Evolutionary conservation across 78 protist species (phyloP).

Genomic region (Polysphondylium violaceum): DNA sequence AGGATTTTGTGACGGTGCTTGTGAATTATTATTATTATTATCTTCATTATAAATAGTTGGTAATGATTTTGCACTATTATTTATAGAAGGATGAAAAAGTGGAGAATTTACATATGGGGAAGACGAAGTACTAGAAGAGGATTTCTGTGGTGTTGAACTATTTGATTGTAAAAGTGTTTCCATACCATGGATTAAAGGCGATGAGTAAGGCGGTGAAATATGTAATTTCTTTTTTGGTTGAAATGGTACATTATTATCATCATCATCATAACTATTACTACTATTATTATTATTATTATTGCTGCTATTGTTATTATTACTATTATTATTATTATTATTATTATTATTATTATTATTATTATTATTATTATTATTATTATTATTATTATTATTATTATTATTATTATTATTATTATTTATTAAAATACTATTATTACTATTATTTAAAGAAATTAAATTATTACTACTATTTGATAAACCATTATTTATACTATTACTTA

Average conservation of each 20-base stretch:
- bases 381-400: background rate
- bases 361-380: background rate
- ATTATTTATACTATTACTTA: background rate
- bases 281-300: background rate
- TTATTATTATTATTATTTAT: background rate
- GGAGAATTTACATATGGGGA: background rate
- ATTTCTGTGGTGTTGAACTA: background rate
- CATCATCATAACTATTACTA: background rate
- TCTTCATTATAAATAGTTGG: background rate
- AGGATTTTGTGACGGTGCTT: background rate
- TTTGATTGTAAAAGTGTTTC: background rate
- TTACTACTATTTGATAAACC: background rate
- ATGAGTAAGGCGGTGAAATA: background rate
- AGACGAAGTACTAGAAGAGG: background rate
- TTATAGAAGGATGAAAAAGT: background rate
- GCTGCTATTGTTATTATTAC: background rate
- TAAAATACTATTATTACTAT: slow-evolving; percentile 8
- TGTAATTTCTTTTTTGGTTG: slow-evolving; percentile 9
- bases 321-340: slow-evolving; percentile 7
- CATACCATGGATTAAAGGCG: slow-evolving; percentile 30
- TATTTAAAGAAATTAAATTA: background rate
- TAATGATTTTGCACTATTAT: background rate
- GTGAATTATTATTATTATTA: background rate
- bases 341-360: slow-evolving; percentile 12
- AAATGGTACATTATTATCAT: slow-evolving; percentile 6